Conservation (phyloP, 2,329 filamentous ascomycete species). For the Hymenoscyphus fructigenus region DNA sequence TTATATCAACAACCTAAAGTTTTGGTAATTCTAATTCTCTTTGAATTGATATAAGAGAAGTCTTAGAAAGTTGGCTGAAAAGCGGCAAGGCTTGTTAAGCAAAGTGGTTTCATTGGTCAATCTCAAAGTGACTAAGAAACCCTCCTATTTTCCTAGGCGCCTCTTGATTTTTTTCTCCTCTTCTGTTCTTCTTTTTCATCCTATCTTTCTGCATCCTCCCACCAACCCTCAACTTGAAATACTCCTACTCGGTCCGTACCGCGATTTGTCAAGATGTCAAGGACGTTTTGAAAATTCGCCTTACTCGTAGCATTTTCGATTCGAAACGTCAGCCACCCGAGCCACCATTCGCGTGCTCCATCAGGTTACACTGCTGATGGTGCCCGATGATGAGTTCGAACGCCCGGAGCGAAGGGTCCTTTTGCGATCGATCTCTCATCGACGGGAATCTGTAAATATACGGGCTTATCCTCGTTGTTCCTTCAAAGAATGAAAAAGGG, state of each 20-base stretch:
- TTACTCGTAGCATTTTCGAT: not conserved
- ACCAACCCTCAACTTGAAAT: not conserved
- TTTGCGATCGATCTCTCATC: not conserved
- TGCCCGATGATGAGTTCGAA: not conserved
- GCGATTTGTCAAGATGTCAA: not conserved
- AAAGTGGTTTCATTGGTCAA: not conserved
- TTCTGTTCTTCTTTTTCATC: not conserved
- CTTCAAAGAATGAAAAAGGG: not conserved
- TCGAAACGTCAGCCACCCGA: not conserved
- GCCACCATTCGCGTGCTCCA: not conserved
- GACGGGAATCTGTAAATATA: not conserved
- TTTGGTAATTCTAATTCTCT: no score
- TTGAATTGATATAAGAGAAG: no score
- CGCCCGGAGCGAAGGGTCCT: not conserved
- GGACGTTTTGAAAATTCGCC: not conserved
- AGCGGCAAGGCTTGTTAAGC: not conserved
- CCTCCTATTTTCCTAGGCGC: slow-evolving; percentile 1
- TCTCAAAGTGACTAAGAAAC: not conserved
- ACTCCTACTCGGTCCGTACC: not conserved
- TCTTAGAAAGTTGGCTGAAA: not conserved
- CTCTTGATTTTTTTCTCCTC: not conserved
- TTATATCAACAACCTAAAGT: no score
- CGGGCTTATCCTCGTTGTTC: not conserved
- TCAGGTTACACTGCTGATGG: not conserved
- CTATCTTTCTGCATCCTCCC: not conserved